Evolutionary conservation across 1,284 basidiomycete species (phyloP).

Genomic region (Fomitiporia mediterranea): DNA sequence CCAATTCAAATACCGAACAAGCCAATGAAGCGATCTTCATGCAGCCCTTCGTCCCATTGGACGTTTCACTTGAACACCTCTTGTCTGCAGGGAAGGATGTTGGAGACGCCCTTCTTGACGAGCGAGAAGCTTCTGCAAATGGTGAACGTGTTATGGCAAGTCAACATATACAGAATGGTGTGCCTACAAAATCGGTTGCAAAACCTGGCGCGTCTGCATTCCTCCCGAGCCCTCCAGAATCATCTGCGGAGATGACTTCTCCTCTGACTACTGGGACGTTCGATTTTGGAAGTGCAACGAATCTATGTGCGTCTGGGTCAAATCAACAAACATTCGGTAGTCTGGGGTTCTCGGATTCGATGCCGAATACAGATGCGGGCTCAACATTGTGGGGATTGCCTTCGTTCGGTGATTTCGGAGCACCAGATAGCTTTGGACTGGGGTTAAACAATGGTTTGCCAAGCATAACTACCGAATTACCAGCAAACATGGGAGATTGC

Average conservation of each 20-base stretch:
- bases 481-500: background rate
- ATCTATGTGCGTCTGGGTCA: conserved; percentile 13
- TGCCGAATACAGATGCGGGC: conserved; percentile 1
- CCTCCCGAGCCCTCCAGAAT: conserved; percentile 16
- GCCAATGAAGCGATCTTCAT: conserved; percentile 2
- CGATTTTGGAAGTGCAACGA: conserved; percentile 3
- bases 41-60: background rate
- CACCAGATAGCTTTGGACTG: background rate
- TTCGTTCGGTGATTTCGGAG: background rate
- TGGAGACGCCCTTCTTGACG: conserved; percentile 3
- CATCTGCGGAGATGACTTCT: background rate
- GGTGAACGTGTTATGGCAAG: conserved; percentile 3
- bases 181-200: background rate
- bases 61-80: background rate
- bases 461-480: background rate
- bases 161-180: conserved; percentile 3
- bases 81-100: background rate
- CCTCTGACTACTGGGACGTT: background rate
- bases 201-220: background rate
- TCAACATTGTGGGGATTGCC: background rate
- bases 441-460: background rate
- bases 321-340: background rate
- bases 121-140: background rate
- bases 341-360: conserved; percentile 7
- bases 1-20: background rate